A percentile compares a stretch with the other conserved stretches of the same genome.
phyloP scores from a whole-genome alignment of 1,139 yeast species.

The Blastobotrys arbuscula region DNA sequence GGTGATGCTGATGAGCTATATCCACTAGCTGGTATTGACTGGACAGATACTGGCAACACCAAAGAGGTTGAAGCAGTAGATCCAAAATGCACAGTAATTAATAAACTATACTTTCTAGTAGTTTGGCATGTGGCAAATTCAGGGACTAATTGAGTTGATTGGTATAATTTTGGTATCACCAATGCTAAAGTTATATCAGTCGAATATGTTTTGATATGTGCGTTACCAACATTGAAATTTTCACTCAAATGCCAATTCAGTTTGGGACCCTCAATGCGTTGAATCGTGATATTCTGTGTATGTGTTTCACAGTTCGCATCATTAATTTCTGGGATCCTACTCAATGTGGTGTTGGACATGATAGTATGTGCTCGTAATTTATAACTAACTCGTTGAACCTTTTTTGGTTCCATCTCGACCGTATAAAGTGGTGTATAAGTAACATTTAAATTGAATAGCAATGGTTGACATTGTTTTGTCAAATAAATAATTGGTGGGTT shows the following conservation, averaged over 20 bases:
- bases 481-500: slow-evolving; percentile 7
- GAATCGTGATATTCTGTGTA: slow-evolving; percentile 2
- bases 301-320: slow-evolving; percentile 1
- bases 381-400: slow-evolving; percentile 5
- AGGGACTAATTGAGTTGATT: background rate
- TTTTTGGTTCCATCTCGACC: background rate
- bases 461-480: background rate
- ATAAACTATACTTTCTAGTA: slow-evolving; percentile 6
- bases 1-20: too few relatives aligned
- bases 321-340: slow-evolving; percentile 1
- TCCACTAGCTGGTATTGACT: background rate
- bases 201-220: background rate
- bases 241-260: slow-evolving; percentile 2
- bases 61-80: background rate
- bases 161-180: slow-evolving; percentile 2
- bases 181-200: slow-evolving; percentile 5
- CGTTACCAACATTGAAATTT: background rate
- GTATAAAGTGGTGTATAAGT: slow-evolving; percentile 3
- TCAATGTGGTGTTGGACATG: background rate
- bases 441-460: slow-evolving; percentile 4
- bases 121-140: slow-evolving; percentile 10
- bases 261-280: slow-evolving; percentile 4
- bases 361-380: slow-evolving; percentile 10
- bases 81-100: slow-evolving; percentile 6
- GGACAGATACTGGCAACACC: slow-evolving; percentile 5